phyloP scores from a whole-genome alignment of 176 grass and related monocot species.

The Carex cristatella region DNA sequence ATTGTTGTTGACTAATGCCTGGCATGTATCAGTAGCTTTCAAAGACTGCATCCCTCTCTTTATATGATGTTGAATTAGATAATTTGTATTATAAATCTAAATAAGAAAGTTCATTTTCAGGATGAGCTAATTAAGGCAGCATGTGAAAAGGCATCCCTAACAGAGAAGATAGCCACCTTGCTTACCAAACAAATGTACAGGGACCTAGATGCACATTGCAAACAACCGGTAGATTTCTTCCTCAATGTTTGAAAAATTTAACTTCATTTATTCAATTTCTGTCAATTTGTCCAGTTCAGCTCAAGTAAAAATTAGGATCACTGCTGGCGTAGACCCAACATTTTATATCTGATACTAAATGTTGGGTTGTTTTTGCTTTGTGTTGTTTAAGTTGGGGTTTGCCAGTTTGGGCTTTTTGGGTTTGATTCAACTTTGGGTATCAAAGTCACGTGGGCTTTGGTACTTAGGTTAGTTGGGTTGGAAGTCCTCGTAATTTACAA shows the following conservation, averaged over 20 bases:
- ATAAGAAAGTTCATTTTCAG: slow-evolving; percentile 5
- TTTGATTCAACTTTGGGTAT: not conserved
- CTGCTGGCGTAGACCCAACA: not conserved
- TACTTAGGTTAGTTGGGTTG: not conserved
- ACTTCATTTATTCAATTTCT: not conserved
- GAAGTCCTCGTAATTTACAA: not conserved
- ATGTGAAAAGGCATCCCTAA: slow-evolving; percentile 32
- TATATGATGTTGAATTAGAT: not conserved
- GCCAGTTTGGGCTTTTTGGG: not conserved
- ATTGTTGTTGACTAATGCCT: not conserved
- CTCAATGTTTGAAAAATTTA: not conserved
- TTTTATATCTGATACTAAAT: not conserved
- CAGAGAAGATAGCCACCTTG: slow-evolving; percentile 52
- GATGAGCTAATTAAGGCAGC: slow-evolving; percentile 32
- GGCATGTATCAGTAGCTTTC: not conserved
- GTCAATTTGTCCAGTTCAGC: not conserved
- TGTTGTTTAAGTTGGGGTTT: not conserved
- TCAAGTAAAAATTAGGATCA: not conserved
- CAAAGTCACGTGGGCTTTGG: not conserved
- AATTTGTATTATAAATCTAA: not conserved
- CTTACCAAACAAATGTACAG: slow-evolving; percentile 51
- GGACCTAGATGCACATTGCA: slow-evolving; percentile 60
- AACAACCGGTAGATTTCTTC: slow-evolving; percentile 40
- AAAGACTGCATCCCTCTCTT: not conserved
- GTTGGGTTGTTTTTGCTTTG: not conserved